Conservation (phyloP, 768 basidiomycete species). For the Cystofilobasidium capitatum region DNA sequence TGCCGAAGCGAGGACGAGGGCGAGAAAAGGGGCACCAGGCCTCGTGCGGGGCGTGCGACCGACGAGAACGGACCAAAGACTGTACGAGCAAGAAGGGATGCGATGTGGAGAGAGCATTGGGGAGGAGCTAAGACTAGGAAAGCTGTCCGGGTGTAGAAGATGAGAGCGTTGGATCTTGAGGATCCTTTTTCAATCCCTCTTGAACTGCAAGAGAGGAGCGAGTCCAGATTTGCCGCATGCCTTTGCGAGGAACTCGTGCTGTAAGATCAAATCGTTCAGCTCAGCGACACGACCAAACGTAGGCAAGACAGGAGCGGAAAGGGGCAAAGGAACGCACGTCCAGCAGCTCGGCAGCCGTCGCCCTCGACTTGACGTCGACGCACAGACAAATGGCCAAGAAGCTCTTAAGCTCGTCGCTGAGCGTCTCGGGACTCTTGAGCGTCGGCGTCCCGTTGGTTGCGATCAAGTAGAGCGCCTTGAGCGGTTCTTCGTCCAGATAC, state of each 20-base stretch:
- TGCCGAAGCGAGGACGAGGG: too few species aligned
- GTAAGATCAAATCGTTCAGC: not conserved
- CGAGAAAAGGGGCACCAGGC: not conserved
- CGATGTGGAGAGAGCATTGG: not conserved
- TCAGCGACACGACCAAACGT: slow-evolving; percentile 21
- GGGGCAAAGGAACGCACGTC: slow-evolving; percentile 50
- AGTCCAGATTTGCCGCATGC: slow-evolving; percentile 72
- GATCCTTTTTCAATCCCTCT: slow-evolving; percentile 21
- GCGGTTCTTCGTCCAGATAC: slow-evolving; percentile 87
- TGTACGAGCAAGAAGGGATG: not conserved
- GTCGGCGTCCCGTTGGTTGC: slow-evolving; percentile 98
- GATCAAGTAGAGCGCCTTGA: slow-evolving; percentile 88
- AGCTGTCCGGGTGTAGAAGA: not conserved
- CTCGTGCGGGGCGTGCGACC: not conserved
- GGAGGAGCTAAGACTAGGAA: too few species aligned
- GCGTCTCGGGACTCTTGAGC: slow-evolving; percentile 83
- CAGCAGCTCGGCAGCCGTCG: slow-evolving; percentile 67
- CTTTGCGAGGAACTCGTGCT: slow-evolving; percentile 93
- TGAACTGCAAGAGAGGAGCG: slow-evolving; percentile 64
- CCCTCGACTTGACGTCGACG: slow-evolving; percentile 87
- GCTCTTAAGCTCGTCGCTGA: slow-evolving; percentile 85
- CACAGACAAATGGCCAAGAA: slow-evolving; percentile 97
- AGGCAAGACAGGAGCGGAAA: not conserved
- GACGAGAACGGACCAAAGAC: not conserved
- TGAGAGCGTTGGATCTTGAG: not conserved